phyloP scores from a whole-genome alignment of 768 basidiomycete species.

The Galerina sulciceps region DNA sequence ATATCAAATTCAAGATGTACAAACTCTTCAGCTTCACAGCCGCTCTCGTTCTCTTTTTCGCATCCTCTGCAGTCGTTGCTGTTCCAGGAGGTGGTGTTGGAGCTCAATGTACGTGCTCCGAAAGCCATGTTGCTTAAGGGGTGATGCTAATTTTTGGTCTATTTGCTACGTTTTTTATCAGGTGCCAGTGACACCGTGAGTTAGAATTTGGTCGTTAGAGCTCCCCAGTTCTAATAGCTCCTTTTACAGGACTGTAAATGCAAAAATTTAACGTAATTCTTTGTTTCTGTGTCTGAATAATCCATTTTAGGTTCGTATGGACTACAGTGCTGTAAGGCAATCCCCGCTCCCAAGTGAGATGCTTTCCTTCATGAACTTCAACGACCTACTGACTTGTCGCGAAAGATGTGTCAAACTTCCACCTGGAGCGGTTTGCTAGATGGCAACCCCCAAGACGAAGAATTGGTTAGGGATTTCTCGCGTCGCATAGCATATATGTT shows the following conservation, averaged over 20 bases:
- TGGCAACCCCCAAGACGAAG: too few relatives aligned
- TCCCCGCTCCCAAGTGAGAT: background rate
- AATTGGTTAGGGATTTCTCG: too few relatives aligned
- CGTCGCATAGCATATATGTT: too few relatives aligned
- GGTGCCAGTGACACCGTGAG: background rate
- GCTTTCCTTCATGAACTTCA: too few relatives aligned
- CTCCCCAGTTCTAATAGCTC: too few relatives aligned
- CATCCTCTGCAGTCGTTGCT: background rate
- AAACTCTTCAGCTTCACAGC: background rate
- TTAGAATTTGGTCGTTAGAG: background rate
- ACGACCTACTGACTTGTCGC: background rate
- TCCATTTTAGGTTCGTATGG: background rate
- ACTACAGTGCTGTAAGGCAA: background rate
- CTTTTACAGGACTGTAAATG: slow-evolving; percentile 1
- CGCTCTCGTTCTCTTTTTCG: background rate
- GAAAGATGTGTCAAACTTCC: background rate
- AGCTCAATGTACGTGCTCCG: background rate
- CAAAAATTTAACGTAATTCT: too few relatives aligned
- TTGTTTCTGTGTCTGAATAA: background rate
- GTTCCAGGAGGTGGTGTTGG: slow-evolving; percentile 1
- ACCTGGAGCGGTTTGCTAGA: background rate
- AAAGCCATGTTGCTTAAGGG: background rate
- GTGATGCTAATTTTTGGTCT: background rate
- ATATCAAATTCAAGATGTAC: background rate
- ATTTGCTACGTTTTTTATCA: background rate